Evolutionary conservation across 1,284 basidiomycete species (phyloP).

Genomic region (Porphyrellus sp.): DNA sequence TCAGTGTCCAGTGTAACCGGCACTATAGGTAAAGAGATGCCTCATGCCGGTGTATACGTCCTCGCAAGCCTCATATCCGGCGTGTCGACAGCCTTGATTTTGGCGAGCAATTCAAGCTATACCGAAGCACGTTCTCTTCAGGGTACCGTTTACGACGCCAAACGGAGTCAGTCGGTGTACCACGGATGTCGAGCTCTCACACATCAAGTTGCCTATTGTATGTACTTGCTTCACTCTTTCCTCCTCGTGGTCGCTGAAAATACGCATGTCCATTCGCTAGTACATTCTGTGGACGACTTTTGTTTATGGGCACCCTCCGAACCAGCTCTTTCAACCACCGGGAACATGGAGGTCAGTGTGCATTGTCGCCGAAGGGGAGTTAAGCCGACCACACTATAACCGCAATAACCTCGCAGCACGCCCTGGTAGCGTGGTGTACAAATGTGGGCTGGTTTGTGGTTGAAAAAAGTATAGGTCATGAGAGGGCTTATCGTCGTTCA

Average conservation of each 20-base stretch:
- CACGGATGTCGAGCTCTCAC: constrained; percentile 60
- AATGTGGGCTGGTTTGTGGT: constrained; percentile 38
- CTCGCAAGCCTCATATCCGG: constrained; percentile 24
- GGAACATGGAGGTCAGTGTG: constrained; percentile 50
- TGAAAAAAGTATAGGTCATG: constrained; percentile 1
- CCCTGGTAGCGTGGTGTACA: constrained; percentile 69
- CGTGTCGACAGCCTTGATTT: constrained; percentile 20
- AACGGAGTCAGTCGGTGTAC: constrained; percentile 63
- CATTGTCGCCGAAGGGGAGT: constrained; percentile 10
- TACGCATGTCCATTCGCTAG: constrained; percentile 27
- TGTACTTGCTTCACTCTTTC: constrained; percentile 22
- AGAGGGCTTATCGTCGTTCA: background rate
- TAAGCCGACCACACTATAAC: constrained; percentile 12
- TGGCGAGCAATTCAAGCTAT: constrained; percentile 36
- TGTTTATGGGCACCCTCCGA: constrained; percentile 56
- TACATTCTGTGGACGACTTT: constrained; percentile 64
- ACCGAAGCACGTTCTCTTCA: constrained; percentile 38
- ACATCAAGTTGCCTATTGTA: constrained; percentile 67
- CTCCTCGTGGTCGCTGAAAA: background rate
- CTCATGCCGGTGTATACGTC: constrained; percentile 12
- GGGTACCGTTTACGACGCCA: constrained; percentile 35
- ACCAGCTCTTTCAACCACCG: constrained; percentile 53
- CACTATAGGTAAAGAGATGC: constrained; percentile 21
- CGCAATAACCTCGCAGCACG: constrained; percentile 40
- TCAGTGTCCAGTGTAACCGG: constrained; percentile 6